These are phyloP conservation scores for Kitagawia praeruptora DNA, from an alignment of 129 eudicot genomes.

Conservation along the genomic window DNA sequence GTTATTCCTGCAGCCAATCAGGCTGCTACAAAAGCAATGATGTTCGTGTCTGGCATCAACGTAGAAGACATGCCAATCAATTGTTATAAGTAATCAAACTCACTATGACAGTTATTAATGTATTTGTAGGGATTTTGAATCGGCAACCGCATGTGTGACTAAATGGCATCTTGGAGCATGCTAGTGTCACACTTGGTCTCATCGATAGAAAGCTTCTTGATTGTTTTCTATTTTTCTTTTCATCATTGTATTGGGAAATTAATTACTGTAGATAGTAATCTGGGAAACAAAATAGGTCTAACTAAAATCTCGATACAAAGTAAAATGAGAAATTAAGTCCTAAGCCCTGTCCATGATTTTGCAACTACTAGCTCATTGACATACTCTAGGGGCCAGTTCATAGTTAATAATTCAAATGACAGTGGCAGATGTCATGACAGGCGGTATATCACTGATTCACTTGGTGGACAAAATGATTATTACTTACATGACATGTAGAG, in stretches of 20 bases:
- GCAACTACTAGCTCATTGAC: neutral
- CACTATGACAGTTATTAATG: neutral
- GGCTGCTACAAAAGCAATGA: conserved; percentile 95
- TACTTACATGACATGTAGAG: neutral
- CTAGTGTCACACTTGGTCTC: neutral
- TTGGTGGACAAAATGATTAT: neutral
- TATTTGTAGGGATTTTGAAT: neutral
- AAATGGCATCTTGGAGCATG: neutral
- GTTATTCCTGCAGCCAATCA: conserved; percentile 70
- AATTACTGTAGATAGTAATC: neutral
- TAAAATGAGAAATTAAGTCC: neutral
- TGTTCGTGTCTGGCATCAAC: conserved; percentile 53
- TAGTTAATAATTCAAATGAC: neutral
- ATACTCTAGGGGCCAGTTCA: neutral
- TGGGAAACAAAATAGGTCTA: neutral
- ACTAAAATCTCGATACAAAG: neutral
- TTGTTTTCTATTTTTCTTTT: neutral
- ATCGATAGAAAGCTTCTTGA: neutral
- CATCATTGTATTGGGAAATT: neutral
- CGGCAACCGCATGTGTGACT: neutral
- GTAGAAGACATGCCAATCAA: conserved; percentile 52
- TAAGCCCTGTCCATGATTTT: neutral
- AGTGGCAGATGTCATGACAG: neutral
- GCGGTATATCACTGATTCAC: no score
- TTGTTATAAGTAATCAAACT: conserved; percentile 53